These are phyloP conservation scores for Penicillium hesseltinei DNA, from an alignment of 2,329 filamentous ascomycete species.

Conservation along the genomic window DNA sequence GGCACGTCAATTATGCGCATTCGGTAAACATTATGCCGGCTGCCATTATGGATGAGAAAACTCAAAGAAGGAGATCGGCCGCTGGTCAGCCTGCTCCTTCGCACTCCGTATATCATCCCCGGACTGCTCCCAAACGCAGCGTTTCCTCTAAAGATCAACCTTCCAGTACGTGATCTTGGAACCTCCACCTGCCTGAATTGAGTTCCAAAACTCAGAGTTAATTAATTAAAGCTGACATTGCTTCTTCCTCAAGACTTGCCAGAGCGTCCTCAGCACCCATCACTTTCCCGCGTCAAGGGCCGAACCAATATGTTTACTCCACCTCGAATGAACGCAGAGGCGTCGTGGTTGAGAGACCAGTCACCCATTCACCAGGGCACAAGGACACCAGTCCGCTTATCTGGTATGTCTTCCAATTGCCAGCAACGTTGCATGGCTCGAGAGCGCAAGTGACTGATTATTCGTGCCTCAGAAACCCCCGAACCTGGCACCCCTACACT, in stretches of 20 bases:
- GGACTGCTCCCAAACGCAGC: slow-evolving; percentile 16
- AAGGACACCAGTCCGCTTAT: slow-evolving; percentile 24
- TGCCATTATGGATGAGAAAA: slow-evolving; percentile 28
- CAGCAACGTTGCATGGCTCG: not conserved
- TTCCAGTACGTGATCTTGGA: slow-evolving; percentile 22
- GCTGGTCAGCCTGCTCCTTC: slow-evolving; percentile 25
- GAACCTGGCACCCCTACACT: slow-evolving; percentile 32
- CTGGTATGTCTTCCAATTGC: slow-evolving; percentile 19
- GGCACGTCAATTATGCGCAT: slow-evolving; percentile 29
- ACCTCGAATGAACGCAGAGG: slow-evolving; percentile 26
- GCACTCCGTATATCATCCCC: slow-evolving; percentile 27
- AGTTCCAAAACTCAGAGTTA: not conserved
- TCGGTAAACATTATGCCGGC: slow-evolving; percentile 16
- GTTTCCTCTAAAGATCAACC: slow-evolving; percentile 21
- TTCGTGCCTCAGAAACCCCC: slow-evolving; percentile 27
- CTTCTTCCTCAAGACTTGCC: slow-evolving; percentile 18
- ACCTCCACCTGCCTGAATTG: not conserved
- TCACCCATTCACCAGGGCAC: slow-evolving; percentile 25
- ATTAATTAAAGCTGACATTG: slow-evolving; percentile 16
- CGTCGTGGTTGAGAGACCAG: slow-evolving; percentile 33
- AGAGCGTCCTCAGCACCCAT: slow-evolving; percentile 29
- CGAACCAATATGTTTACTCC: slow-evolving; percentile 32
- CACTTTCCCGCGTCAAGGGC: slow-evolving; percentile 34
- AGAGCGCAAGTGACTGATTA: not conserved
- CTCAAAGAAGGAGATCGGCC: slow-evolving; percentile 26